Base-by-base conservation (phyloP, 306 rosid species). In the Fagus crenata region DNA sequence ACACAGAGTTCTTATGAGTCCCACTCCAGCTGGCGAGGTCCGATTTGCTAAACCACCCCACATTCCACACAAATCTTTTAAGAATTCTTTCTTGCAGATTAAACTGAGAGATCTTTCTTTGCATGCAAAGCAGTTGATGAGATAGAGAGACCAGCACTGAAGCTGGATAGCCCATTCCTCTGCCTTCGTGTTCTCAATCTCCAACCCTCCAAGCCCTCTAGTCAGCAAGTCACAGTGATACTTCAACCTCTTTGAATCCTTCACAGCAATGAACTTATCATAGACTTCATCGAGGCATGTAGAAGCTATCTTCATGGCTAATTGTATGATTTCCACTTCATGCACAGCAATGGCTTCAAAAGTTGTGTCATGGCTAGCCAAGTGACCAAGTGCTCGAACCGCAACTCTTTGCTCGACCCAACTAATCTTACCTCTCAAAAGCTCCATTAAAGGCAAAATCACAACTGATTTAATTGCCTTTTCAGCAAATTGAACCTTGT, bases 341-440 rank as follows among this genome's bases (percentile, higher is more conserved):
- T 84, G 70, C 31, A 59, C 81, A 7, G 78, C 81, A 51, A 81
- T 71, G 28, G 87, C 81, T 74, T 87, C 84, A 72, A 89, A 83
- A 53, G 87, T 83, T 64, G 13, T 74, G 5, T 86, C 87, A 78
- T 91, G 90, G 71, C 84, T 83, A 8, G 87, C 88, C 22, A 91
- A 36, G 58, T 91, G 96, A 49, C 88, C 88, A 13, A 91, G 85
- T 49, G 96, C 93, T 2, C 92, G 82, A 78, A 86, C 79, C 4
- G 92, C 96, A 41, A 87, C 96, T 80, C 93, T 82, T 68, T 89
- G 85, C 82, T 91, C 96, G 22, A 91, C 89, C 96, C 96, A 87
- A 55, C 85, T 91, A 64, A 87, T 76, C 75, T 83, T 86, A 18
- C 93, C 96, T 81, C 80, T 83, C 61, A 89, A 78, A 54, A 91